These are phyloP conservation scores for Trichoderma polysporum DNA, from an alignment of 2,329 filamentous ascomycete species.

Conservation along the genomic window DNA sequence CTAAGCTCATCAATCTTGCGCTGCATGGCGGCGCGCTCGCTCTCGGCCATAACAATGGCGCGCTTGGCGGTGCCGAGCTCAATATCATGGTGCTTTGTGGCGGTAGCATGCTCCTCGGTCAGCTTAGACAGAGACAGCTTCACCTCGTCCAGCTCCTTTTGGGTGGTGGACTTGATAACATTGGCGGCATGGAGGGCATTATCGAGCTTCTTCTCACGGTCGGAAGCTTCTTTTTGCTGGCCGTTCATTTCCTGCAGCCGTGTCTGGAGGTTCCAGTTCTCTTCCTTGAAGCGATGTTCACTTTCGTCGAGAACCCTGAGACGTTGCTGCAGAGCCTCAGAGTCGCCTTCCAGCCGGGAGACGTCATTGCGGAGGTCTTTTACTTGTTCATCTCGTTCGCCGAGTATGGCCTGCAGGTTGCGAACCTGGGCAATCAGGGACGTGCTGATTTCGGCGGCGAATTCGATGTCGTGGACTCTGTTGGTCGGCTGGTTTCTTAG, in stretches of 20 bases:
- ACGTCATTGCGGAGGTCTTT: conserved; percentile 73
- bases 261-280: conserved; percentile 97
- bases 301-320: conserved; percentile 85
- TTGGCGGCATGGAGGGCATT: conserved; percentile 69
- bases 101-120: conserved; percentile 73
- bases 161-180: conserved; percentile 71
- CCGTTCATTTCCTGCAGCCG: conserved; percentile 81
- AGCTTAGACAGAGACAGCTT: conserved; percentile 77
- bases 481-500: conserved; percentile 86
- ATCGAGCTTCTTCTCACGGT: conserved; percentile 79
- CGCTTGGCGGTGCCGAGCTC: conserved; percentile 83
- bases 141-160: conserved; percentile 89
- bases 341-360: conserved; percentile 77
- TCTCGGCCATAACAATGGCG: conserved; percentile 73
- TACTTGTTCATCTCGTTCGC: conserved; percentile 84
- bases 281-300: conserved; percentile 94
- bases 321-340: conserved; percentile 74
- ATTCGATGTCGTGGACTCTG: conserved; percentile 92
- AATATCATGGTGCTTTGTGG: conserved; percentile 81
- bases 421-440: conserved; percentile 92
- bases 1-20: conserved; percentile 85
- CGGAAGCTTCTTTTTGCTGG: conserved; percentile 70
- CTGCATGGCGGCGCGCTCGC: conserved; percentile 74
- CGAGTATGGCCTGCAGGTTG: conserved; percentile 79
- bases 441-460: conserved; percentile 96